Evolutionary conservation across 305 asterid species (phyloP).

Genomic region (Solanum hybrid): DNA sequence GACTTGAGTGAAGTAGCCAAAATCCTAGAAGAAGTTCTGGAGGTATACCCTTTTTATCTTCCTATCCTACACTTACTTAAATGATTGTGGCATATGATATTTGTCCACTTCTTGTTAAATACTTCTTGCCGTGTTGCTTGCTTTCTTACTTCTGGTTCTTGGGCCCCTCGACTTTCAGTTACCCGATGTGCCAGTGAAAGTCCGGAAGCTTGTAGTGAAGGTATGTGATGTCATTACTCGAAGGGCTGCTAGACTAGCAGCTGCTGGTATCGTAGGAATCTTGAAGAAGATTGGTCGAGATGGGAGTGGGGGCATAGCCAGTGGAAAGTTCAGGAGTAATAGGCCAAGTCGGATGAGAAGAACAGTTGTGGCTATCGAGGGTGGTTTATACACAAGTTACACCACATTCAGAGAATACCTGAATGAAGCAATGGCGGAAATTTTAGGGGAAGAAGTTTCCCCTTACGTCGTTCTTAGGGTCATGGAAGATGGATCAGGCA

Average conservation of each 20-base stretch:
- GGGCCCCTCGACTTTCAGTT: slow-evolving; percentile 33
- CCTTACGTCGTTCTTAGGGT: slow-evolving; percentile 43
- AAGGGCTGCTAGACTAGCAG: slow-evolving; percentile 82
- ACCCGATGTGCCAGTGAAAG: slow-evolving; percentile 42
- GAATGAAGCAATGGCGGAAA: slow-evolving; percentile 55
- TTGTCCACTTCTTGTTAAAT: background rate
- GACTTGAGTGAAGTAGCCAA: slow-evolving; percentile 61
- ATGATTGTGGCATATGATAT: background rate
- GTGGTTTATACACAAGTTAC: slow-evolving; percentile 64
- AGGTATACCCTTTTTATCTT: slow-evolving; percentile 27
- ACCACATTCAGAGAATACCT: slow-evolving; percentile 60
- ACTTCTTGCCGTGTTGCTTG: background rate
- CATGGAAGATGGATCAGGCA: slow-evolving; percentile 73
- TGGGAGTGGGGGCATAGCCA: slow-evolving; percentile 40
- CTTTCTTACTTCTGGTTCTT: background rate
- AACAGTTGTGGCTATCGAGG: slow-evolving; percentile 79
- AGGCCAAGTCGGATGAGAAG: slow-evolving; percentile 35
- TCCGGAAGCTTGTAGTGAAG: slow-evolving; percentile 64
- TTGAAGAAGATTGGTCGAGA: slow-evolving; percentile 81
- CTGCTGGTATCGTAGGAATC: slow-evolving; percentile 80
- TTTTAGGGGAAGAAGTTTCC: slow-evolving; percentile 61
- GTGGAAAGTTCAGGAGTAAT: slow-evolving; percentile 31
- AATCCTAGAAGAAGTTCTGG: slow-evolving; percentile 45
- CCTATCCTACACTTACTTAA: background rate
- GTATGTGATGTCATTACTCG: slow-evolving; percentile 71